Percentiles rank a stretch among this genome's conserved stretches.
Evolutionary conservation across 192 early-diverging fungal genomes (phyloP).

Genomic region (Phlyctochytrium bullatum): DNA sequence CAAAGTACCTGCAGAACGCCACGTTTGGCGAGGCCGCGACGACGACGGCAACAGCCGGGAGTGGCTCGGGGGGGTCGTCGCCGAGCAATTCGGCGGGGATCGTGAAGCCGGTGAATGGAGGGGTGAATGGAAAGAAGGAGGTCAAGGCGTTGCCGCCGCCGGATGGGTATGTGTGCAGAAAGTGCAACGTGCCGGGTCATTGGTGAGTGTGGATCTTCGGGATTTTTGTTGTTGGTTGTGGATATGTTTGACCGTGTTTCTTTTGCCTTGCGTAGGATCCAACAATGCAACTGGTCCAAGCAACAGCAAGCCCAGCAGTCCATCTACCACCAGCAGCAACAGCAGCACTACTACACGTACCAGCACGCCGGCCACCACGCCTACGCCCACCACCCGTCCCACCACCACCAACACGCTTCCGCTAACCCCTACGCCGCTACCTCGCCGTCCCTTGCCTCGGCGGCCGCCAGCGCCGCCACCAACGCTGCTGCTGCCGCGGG

Average conservation of each 20-base stretch:
- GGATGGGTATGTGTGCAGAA: constrained; percentile 41
- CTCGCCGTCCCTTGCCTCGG: no score
- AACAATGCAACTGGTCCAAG: constrained; percentile 25
- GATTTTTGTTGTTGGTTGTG: not conserved
- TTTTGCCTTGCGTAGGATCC: constrained; percentile 27
- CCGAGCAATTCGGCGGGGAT: not conserved
- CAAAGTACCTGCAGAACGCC: no score
- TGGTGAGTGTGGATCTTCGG: constrained; percentile 17
- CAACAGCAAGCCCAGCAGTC: not conserved
- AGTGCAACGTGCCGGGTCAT: constrained; percentile 38
- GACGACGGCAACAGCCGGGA: no score
- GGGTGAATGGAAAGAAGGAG: not conserved
- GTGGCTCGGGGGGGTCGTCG: no score
- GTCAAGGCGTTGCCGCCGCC: constrained; percentile 33
- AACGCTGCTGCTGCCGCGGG: no score
- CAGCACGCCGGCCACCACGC: no score
- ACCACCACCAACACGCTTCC: no score
- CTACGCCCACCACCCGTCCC: no score
- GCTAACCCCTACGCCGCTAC: no score
- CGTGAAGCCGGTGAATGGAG: not conserved
- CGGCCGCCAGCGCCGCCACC: no score
- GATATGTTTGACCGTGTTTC: not conserved
- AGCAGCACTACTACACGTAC: no score
- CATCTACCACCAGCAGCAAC: constrained; percentile 10
- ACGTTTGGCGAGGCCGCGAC: no score